Percentiles rank a stretch among this genome's conserved stretches.
Conservation (phyloP, 2,329 filamentous ascomycete species). For the Zasmidium citrigriseum region DNA sequence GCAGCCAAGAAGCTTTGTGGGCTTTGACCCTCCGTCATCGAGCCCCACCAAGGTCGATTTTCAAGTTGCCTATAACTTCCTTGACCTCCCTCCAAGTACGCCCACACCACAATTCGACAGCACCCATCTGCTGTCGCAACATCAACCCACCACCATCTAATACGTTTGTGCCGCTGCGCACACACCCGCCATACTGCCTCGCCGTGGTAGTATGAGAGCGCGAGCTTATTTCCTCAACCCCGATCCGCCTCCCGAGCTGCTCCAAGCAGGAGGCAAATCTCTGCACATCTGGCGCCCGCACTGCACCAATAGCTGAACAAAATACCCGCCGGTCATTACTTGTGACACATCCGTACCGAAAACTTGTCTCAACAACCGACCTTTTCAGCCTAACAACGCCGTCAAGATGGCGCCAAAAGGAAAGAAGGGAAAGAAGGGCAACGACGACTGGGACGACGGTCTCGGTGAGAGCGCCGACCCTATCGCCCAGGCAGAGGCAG, state of each 20-base stretch:
- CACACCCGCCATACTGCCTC: slow-evolving; percentile 16
- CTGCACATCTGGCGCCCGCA: slow-evolving; percentile 19
- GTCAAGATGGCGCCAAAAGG: slow-evolving; percentile 83
- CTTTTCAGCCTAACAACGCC: slow-evolving; percentile 7
- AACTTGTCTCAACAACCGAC: slow-evolving; percentile 2
- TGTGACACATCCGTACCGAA: neutral
- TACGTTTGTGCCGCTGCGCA: neutral
- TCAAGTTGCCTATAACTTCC: neutral
- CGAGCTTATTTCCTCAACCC: slow-evolving; percentile 28
- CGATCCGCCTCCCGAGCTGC: slow-evolving; percentile 32
- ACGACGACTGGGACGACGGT: slow-evolving; percentile 91
- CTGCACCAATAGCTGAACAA: slow-evolving; percentile 30
- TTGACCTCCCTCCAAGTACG: neutral
- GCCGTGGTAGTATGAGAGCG: slow-evolving; percentile 32
- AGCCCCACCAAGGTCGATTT: neutral
- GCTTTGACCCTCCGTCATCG: too few relatives aligned
- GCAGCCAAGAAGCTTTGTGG: too few relatives aligned
- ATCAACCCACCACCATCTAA: neutral
- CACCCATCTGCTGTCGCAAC: neutral
- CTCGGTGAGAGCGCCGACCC: slow-evolving; percentile 76
- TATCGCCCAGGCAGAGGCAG: slow-evolving; percentile 51
- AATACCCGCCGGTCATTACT: neutral
- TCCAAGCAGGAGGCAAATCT: slow-evolving; percentile 21
- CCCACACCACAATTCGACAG: neutral
- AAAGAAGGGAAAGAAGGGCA: slow-evolving; percentile 80